phyloP scores from a whole-genome alignment of 106 monocot species.

The Gastrodia elata region DNA sequence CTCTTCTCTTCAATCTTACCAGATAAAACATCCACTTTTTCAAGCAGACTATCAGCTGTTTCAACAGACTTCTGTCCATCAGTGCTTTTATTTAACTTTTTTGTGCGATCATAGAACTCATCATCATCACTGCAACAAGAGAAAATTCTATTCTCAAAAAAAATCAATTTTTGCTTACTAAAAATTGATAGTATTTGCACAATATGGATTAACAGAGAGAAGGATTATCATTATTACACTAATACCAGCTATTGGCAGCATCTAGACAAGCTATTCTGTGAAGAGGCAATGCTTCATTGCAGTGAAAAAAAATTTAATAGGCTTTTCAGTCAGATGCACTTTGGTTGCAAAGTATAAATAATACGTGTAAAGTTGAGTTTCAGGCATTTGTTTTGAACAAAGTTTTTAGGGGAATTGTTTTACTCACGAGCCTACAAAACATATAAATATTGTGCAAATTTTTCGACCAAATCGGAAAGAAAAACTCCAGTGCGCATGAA shows the following conservation, averaged over 20 bases:
- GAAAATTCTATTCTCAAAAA: background rate
- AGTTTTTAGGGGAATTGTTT: no score
- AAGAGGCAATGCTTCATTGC: background rate
- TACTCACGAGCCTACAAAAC: no score
- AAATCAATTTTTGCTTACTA: background rate
- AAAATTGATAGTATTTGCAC: background rate
- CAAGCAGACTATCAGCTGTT: conserved; percentile 88
- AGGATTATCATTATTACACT: background rate
- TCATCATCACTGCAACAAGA: conserved; percentile 72
- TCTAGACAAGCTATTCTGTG: background rate
- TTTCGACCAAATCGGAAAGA: no score
- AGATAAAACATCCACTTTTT: conserved; percentile 59
- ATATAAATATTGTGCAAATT: no score
- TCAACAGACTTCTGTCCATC: conserved; percentile 55
- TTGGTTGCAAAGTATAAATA: no score
- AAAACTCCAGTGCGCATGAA: no score
- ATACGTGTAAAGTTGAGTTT: no score
- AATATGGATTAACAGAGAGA: background rate
- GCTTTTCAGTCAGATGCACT: no score
- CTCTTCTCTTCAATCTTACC: conserved; percentile 66
- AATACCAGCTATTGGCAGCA: background rate
- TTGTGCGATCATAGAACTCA: conserved; percentile 93
- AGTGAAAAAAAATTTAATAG: no score
- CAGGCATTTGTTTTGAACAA: no score
- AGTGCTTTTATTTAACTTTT: conserved; percentile 36